These are phyloP conservation scores for Halenospora varia DNA, from an alignment of 495 filamentous ascomycete genomes.

Conservation along the genomic window DNA sequence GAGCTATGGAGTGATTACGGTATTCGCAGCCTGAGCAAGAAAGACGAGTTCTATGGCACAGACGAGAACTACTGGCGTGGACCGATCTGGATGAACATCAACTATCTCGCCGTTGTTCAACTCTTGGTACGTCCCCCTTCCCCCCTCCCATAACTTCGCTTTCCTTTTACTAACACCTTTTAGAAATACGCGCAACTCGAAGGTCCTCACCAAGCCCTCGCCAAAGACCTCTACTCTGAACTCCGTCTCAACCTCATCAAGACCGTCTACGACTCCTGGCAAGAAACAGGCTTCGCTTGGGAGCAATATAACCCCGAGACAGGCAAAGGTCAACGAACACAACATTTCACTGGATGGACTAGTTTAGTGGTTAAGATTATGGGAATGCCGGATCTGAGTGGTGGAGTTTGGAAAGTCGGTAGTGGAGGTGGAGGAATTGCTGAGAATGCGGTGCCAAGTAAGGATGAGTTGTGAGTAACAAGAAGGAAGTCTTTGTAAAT, in stretches of 20 bases:
- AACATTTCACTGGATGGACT: conserved; percentile 99
- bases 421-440: neutral
- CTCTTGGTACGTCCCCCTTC: conserved; percentile 63
- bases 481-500: too few relatives aligned
- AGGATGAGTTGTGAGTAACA: conserved; percentile 26
- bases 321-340: conserved; percentile 86
- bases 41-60: conserved; percentile 77
- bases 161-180: conserved; percentile 16
- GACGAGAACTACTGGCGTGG: conserved; percentile 97
- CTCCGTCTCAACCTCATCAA: conserved; percentile 82
- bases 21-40: conserved; percentile 81
- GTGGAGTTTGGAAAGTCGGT: conserved; percentile 16
- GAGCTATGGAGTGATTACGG: conserved; percentile 86
- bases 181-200: conserved; percentile 50
- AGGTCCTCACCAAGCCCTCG: conserved; percentile 66
- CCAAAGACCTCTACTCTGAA: conserved; percentile 67
- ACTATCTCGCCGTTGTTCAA: conserved; percentile 79
- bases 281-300: conserved; percentile 94
- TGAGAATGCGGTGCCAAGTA: neutral
- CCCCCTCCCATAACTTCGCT: conserved; percentile 7
- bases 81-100: conserved; percentile 96
- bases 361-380: conserved; percentile 97
- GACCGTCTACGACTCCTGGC: conserved; percentile 85
- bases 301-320: conserved; percentile 97
- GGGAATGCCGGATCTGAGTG: conserved; percentile 66